Base-by-base conservation (phyloP, 805 yeast species). In the Komagataella phaffii region DNA sequence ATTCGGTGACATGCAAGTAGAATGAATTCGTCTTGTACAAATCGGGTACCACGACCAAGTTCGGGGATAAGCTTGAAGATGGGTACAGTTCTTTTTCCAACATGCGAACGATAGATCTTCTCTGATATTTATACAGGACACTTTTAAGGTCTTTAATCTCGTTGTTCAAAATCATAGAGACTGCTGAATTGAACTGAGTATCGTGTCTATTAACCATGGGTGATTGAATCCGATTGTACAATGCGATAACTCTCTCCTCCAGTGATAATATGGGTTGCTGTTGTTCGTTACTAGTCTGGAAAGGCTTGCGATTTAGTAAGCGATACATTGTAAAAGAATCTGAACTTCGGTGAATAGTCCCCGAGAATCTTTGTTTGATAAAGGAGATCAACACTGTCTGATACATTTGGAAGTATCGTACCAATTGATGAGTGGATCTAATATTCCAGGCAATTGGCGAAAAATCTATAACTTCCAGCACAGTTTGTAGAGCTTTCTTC, bases 71-170 rank as follows among this genome's bases (percentile, higher is more conserved):
- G 14, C 56, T 52, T 2, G 47, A 18, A n/a, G 53, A 51, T 7
- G 71, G 64, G 1, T 54, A 45, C 0, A 72, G 55, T 58, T 83
- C 89, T 56, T 69, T 73, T 50, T 72, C 75, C 24, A 73, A 61
- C 88, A 83, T 83, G 56, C 75, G 77, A 2, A 75, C 71, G 6
- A 83, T 69, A 0, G 88, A 80, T 49, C 76, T 71, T n/a, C 72
- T 61, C 60, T 83, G 89, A 57, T 80, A 83, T 3, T 71, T 70
- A 58, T 81, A 83, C 10, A 83, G 64, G 0, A 56, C 53, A 17
- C 84, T 73, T 47, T 64, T 70, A 49, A 83, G 65, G 0, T 87
- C 88, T 1, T 62, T 59, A 7, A 73, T 61, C 7, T 62, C 63
- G 49, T 65, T 63, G 43, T 61, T 55, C 44, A 63, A 51, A 14